Evolutionary conservation across 345 rosid species (phyloP), one percentile per base, ranked within the genome.

Genomic region (Salix purpurea): DNA sequence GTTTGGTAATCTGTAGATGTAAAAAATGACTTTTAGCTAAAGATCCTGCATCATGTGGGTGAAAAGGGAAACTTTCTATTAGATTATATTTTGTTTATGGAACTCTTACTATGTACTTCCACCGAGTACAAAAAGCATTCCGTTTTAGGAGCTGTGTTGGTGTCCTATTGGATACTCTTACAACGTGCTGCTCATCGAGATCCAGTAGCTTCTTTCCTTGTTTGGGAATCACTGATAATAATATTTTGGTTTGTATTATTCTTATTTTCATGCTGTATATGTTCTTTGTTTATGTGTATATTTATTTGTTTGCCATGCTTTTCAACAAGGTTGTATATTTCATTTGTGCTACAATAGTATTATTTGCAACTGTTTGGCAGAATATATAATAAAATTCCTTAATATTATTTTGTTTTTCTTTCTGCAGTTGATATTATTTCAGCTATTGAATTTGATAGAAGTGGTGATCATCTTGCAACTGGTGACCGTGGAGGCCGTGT

Each of bases 401-500:
- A 69, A 75, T n/a, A 13, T 39, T 74, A 56, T 23, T 42, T 62
- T 32, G 50, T 82, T 62, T 77, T 81, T 83, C 65, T 48, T 79
- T 82, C 39, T 69, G 82, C 94, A 96, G 99, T 96, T 86, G 99
- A 96, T 87, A 94, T 96, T 73, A 96, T 96, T 86, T 94, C 99
- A 5, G 97, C 99, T 19, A 96, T 96, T 77, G 99, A 96, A 84
- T 96, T 96, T 83, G 99, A 96, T 86, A 92, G 86, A 90, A 87
- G 82, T 78, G 99, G 99, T 12, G 91, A 96, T 81, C 98, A 96
- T 88, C 99, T 96, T 73, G 97, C 98, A 67, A 96, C 99, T 67
- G 99, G 99, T 81, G 99, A 96, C 83, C 94, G 99, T 78, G 99
- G 99, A 60, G 99, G 99, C 28, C 91, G 99, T 26, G 99, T 96